phyloP scores from a whole-genome alignment of 1,139 yeast genomes.

The Debaryomyces sp. region DNA sequence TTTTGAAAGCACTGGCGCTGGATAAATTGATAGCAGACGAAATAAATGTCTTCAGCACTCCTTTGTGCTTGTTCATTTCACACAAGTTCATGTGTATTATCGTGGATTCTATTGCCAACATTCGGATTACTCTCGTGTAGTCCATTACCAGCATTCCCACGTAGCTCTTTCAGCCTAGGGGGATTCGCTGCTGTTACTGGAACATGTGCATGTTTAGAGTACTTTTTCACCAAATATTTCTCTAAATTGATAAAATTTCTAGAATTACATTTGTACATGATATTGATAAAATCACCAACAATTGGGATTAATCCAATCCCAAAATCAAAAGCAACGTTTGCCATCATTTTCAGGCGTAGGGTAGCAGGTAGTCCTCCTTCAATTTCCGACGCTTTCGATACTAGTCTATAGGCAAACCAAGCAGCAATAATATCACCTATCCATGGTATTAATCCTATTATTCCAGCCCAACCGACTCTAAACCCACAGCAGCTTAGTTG shows the following conservation, averaged over 20 bases:
- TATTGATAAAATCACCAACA: conserved; percentile 69
- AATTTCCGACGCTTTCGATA: conserved; percentile 53
- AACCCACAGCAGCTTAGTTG: conserved; percentile 64
- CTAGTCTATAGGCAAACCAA: conserved; percentile 51
- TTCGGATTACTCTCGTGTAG: not conserved
- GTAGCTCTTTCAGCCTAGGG: not conserved
- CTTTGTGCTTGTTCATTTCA: not conserved
- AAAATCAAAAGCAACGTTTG: conserved; percentile 67
- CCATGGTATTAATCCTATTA: conserved; percentile 70
- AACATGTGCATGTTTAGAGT: conserved; percentile 15
- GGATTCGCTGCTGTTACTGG: not conserved
- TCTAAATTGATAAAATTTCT: conserved; percentile 70
- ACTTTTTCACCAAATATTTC: conserved; percentile 51
- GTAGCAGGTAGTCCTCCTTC: conserved; percentile 66
- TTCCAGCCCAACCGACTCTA: conserved; percentile 71
- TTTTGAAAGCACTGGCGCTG: not conserved
- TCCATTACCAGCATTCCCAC: not conserved
- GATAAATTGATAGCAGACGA: not conserved
- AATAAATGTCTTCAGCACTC: not conserved
- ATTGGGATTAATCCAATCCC: conserved; percentile 71
- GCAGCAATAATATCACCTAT: conserved; percentile 59
- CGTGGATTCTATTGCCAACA: not conserved
- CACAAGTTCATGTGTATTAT: not conserved
- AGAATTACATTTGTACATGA: conserved; percentile 74
- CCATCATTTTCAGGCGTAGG: conserved; percentile 54